A percentile compares a stretch with the other conserved stretches of the same genome.
Conservation (phyloP, 768 basidiomycete genomes). For the Ramaria sp. region DNA sequence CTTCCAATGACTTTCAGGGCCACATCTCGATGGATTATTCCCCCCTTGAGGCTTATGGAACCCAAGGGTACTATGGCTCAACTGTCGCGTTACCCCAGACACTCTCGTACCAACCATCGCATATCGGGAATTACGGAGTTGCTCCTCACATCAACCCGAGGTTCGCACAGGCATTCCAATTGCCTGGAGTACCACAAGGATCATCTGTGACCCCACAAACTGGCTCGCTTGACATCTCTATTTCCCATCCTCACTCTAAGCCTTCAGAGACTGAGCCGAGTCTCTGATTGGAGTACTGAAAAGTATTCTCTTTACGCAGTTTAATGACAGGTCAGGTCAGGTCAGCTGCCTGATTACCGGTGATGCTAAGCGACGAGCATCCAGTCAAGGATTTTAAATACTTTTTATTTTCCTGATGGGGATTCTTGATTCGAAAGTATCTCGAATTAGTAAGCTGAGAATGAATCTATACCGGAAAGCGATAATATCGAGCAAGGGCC, state of each 20-base stretch:
- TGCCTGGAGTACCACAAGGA: neutral
- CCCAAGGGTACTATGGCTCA: constrained; percentile 31
- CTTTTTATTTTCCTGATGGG: too few relatives aligned
- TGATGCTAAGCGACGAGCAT: too few relatives aligned
- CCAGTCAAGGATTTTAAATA: too few relatives aligned
- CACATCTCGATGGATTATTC: constrained; percentile 10
- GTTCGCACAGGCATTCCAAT: constrained; percentile 57
- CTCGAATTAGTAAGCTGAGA: too few relatives aligned
- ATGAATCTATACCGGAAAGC: too few relatives aligned
- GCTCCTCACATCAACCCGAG: constrained; percentile 73
- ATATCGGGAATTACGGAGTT: neutral
- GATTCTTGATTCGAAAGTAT: too few relatives aligned
- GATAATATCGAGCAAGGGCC: too few relatives aligned
- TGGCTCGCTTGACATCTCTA: neutral
- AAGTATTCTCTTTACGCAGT: too few relatives aligned
- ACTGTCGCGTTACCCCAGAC: neutral
- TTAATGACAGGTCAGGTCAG: too few relatives aligned
- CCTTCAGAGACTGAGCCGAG: neutral
- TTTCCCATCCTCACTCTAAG: neutral
- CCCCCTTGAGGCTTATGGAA: constrained; percentile 15
- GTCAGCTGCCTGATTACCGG: too few relatives aligned
- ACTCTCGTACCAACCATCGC: neutral
- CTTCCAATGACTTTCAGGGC: neutral
- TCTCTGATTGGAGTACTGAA: too few relatives aligned
- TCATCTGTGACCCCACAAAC: neutral